Evolutionary conservation across 352 stramenopile genomes (phyloP), one percentile per base, ranked within the genome.

Genomic region (Phytophthora foliorum): DNA sequence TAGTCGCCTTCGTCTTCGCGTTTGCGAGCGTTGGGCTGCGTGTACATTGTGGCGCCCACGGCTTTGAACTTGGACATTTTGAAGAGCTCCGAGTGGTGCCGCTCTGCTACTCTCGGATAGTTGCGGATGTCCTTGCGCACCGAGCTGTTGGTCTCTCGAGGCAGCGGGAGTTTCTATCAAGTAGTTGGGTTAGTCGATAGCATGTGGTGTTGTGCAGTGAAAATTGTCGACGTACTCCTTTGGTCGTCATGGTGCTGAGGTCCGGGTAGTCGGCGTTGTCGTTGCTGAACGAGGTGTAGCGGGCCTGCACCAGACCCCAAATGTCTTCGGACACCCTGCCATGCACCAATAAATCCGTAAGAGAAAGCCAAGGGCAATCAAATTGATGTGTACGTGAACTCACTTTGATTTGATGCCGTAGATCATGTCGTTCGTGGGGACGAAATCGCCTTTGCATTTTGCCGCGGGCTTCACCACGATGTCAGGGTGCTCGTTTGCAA

Each of bases 21-120:
- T 38, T 38, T 64, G 59, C 21, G 59, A n/a, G 66, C 63, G 21
- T 63, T 78, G 9, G 88, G 85, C 39, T 95, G 88, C 46, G 88
- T 94, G 62, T 68, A 84, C 9, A 93, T 50, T 25, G 86, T 81
- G 42, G 79, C 79, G 36, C 80, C 83, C 17, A 95, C 84, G 27
- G 89, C 88, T 64, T 89, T 91, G 68, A 95, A 95, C 70, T 95
- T 95, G 70, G 84, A 87, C 88, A 95, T 93, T 54, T 95, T 95
- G 78, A 95, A 95, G 3, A 83, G 73, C 38, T 92, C 81, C 17
- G 69, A 51, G 45, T 66, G 64, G 22, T 76, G 67, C 14, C 74
- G 65, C 13, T 78, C 57, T 25, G 73, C 45, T 8, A 57, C 62
- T 24, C 58, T 60, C 27, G 88, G 78, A 44, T 84, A 50, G 53